A percentile compares a stretch with the other conserved stretches of the same genome.
These are phyloP conservation scores for Quercus alba DNA, from an alignment of 306 rosid genomes.

Conservation along the genomic window DNA sequence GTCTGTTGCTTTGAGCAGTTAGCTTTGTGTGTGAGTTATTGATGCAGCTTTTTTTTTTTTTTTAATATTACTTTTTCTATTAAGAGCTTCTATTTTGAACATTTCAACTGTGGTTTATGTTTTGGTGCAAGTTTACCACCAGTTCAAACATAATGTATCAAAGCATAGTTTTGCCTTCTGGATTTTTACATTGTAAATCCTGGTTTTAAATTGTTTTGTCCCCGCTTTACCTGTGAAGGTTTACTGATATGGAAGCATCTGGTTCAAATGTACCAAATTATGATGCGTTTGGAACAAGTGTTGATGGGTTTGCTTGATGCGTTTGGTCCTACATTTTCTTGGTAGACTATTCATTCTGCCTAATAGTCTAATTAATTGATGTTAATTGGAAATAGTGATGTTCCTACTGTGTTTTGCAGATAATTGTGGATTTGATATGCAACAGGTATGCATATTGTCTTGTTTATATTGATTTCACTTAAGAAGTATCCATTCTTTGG, in stretches of 20 bases:
- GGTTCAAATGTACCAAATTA: slow-evolving; percentile 22
- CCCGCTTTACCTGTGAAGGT: not conserved
- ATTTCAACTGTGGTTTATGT: not conserved
- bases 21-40: not conserved
- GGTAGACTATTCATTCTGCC: slow-evolving; percentile 37
- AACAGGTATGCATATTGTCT: slow-evolving; percentile 49
- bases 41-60: no score
- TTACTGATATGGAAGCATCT: slow-evolving; percentile 48
- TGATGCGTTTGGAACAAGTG: slow-evolving; percentile 48
- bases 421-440: slow-evolving; percentile 67
- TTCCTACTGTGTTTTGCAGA: slow-evolving; percentile 46
- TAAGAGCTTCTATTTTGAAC: not conserved
- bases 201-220: slow-evolving; percentile 48
- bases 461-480: slow-evolving; percentile 10
- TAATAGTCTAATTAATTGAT: slow-evolving; percentile 23
- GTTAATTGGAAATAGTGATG: not conserved
- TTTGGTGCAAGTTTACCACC: not conserved
- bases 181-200: slow-evolving; percentile 22
- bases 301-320: slow-evolving; percentile 61
- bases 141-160: not conserved
- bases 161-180: not conserved
- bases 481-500: not conserved
- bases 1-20: not conserved
- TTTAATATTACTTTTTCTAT: not conserved
- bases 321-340: slow-evolving; percentile 66